Conservation (phyloP, 2,329 filamentous ascomycete genomes). For the Diaporthe citriasiana region DNA sequence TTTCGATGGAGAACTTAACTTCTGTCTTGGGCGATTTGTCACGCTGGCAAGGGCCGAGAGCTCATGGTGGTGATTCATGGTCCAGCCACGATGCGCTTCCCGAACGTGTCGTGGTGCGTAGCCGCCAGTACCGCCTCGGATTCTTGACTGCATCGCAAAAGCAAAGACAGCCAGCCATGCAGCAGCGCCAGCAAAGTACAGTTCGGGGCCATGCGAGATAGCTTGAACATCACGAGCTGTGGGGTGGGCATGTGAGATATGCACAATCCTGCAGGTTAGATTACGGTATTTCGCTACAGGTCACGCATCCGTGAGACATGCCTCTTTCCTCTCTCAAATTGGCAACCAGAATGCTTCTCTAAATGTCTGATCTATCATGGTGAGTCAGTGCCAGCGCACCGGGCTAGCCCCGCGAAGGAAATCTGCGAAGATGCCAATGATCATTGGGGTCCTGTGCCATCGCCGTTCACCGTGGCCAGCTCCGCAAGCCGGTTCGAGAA, state of each 20-base stretch:
- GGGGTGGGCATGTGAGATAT: constrained; percentile 3
- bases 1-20: not conserved
- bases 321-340: not conserved
- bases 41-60: not conserved
- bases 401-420: not conserved
- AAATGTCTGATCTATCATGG: constrained; percentile 15
- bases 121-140: not conserved
- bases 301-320: not conserved
- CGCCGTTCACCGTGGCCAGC: constrained; percentile 15
- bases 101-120: not conserved
- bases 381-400: constrained; percentile 3
- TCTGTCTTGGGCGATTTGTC: constrained; percentile 10
- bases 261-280: constrained; percentile 28
- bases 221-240: constrained; percentile 23
- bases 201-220: constrained; percentile 16
- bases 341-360: constrained; percentile 3
- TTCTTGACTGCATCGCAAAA: constrained; percentile 13
- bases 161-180: constrained; percentile 25
- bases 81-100: not conserved
- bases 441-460: constrained; percentile 13
- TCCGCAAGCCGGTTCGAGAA: constrained; percentile 71
- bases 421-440: not conserved
- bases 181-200: not conserved
- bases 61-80: constrained; percentile 25
- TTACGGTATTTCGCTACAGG: constrained; percentile 29